Percentiles rank a stretch among this genome's conserved stretches.
These are phyloP conservation scores for Fusarium palustre DNA, from an alignment of 2,329 filamentous ascomycete species.

Conservation along the genomic window DNA sequence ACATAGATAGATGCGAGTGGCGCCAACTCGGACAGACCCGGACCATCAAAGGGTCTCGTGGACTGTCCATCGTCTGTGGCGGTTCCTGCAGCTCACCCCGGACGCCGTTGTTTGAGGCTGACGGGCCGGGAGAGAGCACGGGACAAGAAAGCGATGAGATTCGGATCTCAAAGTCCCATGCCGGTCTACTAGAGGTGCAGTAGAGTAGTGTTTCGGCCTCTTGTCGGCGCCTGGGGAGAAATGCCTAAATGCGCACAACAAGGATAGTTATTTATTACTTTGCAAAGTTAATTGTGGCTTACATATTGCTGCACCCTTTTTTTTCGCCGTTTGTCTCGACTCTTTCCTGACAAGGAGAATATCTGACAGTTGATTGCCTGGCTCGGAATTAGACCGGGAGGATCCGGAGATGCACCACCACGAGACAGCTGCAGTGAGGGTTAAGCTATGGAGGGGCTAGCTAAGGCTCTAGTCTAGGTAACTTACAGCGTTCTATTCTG, in stretches of 20 bases:
- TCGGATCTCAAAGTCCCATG: conserved; percentile 30
- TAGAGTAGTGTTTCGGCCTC: conserved; percentile 18
- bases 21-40: conserved; percentile 48
- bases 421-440: conserved; percentile 22
- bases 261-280: conserved; percentile 2
- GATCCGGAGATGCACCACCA: conserved; percentile 42
- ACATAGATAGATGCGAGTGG: conserved; percentile 41
- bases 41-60: conserved; percentile 45
- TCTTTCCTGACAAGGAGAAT: conserved; percentile 14
- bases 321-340: neutral
- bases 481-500: conserved; percentile 4
- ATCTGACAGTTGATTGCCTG: conserved; percentile 23
- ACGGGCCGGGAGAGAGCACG: conserved; percentile 24
- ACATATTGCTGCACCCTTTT: neutral
- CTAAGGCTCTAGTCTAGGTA: neutral
- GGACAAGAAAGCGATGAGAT: conserved; percentile 29
- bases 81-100: conserved; percentile 46
- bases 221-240: conserved; percentile 36
- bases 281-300: neutral
- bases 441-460: conserved; percentile 21
- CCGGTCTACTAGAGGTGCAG: conserved; percentile 4
- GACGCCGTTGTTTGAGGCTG: conserved; percentile 25
- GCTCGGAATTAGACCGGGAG: conserved; percentile 37
- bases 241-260: conserved; percentile 22
- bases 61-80: conserved; percentile 37